Evolutionary conservation across 2,329 filamentous ascomycete species (phyloP).

Genomic region (Aspergillus cejpii): DNA sequence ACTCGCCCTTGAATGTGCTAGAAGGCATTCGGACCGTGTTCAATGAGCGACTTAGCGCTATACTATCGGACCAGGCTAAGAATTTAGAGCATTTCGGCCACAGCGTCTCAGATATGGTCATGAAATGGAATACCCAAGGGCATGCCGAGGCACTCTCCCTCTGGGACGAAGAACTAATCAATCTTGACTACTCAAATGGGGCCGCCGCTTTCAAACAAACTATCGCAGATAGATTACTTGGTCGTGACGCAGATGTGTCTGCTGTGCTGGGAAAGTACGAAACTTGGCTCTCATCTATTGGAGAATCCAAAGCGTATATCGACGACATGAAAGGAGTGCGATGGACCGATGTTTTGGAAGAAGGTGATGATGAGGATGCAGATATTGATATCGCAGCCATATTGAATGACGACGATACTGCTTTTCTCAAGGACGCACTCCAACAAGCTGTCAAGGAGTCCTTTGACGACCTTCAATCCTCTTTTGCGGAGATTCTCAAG

Average conservation of each 20-base stretch:
- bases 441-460: slow-evolving; percentile 51
- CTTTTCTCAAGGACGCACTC: slow-evolving; percentile 55
- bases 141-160: slow-evolving; percentile 51
- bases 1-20: slow-evolving; percentile 56
- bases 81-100: slow-evolving; percentile 60
- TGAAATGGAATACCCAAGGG: slow-evolving; percentile 52
- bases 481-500: slow-evolving; percentile 40
- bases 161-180: slow-evolving; percentile 61
- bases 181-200: slow-evolving; percentile 59
- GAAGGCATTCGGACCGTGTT: slow-evolving; percentile 61
- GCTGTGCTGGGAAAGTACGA: slow-evolving; percentile 58
- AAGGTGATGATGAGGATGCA: slow-evolving; percentile 36
- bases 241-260: slow-evolving; percentile 61
- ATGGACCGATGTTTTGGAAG: slow-evolving; percentile 37
- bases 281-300: slow-evolving; percentile 67
- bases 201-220: slow-evolving; percentile 62
- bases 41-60: slow-evolving; percentile 58
- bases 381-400: slow-evolving; percentile 35
- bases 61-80: slow-evolving; percentile 58
- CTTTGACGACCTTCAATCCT: slow-evolving; percentile 49
- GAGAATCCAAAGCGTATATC: slow-evolving; percentile 38
- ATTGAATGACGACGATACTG: slow-evolving; percentile 66
- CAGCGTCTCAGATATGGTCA: slow-evolving; percentile 57
- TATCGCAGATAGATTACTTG: slow-evolving; percentile 63
- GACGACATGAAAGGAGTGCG: slow-evolving; percentile 31